These are phyloP conservation scores for Perkinsus olseni DNA, from an alignment of 169 alveolate species.

Conservation along the genomic window DNA sequence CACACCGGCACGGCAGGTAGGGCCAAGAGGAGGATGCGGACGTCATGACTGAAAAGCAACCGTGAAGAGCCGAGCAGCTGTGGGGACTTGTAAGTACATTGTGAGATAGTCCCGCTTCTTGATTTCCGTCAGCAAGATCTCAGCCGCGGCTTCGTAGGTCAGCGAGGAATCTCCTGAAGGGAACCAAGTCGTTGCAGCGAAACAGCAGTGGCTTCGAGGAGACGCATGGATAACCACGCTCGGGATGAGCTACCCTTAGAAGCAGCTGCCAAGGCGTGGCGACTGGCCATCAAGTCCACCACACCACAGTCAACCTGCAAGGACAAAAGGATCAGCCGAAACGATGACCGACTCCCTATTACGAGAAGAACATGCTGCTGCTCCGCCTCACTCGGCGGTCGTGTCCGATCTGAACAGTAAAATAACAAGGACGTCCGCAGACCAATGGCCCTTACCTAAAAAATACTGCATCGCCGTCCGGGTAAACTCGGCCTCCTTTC, in stretches of 20 bases:
- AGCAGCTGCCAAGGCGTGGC: background rate
- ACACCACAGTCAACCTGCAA: background rate
- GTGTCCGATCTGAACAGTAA: background rate
- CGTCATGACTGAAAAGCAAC: background rate
- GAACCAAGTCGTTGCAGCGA: background rate
- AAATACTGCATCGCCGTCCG: background rate
- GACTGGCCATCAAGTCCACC: background rate
- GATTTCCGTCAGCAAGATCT: background rate
- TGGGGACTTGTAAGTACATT: background rate
- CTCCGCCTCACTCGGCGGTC: background rate
- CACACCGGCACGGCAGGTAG: background rate
- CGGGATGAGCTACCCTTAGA: background rate
- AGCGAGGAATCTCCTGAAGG: background rate
- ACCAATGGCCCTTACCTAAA: background rate
- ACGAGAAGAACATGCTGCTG: background rate
- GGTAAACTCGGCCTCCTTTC: background rate
- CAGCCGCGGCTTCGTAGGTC: background rate
- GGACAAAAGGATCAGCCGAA: background rate
- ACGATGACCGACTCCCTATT: background rate
- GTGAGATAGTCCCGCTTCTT: background rate
- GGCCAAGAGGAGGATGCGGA: background rate
- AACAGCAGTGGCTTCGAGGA: no score
- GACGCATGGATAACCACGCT: no score
- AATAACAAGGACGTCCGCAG: background rate
- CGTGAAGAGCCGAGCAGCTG: background rate